Conservation (phyloP, 2,329 filamentous ascomycete species). For the Aspergillus caelatus region DNA sequence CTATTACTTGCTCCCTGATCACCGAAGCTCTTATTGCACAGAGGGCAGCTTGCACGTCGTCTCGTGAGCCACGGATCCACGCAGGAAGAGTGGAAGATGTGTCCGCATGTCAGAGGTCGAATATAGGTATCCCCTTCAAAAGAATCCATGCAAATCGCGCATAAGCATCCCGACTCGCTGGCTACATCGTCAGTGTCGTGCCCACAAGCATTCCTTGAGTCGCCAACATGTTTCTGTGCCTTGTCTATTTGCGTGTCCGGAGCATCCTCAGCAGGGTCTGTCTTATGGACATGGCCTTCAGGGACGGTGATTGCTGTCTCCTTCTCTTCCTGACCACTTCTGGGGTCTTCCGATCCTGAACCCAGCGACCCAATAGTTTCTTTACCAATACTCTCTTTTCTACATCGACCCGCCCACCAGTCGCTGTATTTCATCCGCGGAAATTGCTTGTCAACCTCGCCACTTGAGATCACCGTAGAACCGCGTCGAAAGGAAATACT, state of each 20-base stretch:
- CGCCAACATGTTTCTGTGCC: not conserved
- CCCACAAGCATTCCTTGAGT: not conserved
- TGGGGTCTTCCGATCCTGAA: not conserved
- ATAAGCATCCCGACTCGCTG: conserved; percentile 41
- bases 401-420: conserved; percentile 13
- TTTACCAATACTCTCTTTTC: not conserved
- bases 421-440: conserved; percentile 17
- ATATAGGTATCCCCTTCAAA: conserved; percentile 93
- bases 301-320: not conserved
- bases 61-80: conserved; percentile 96
- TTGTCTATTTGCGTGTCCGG: not conserved
- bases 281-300: not conserved
- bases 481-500: conserved; percentile 11
- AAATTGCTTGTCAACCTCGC: conserved; percentile 19
- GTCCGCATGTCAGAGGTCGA: conserved; percentile 89
- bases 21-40: conserved; percentile 68
- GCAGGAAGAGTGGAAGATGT: conserved; percentile 94
- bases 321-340: not conserved
- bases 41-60: conserved; percentile 88
- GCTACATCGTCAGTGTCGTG: not conserved
- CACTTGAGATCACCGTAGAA: conserved; percentile 8
- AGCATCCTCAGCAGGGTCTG: not conserved
- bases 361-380: not conserved
- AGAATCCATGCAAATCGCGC: conserved; percentile 93
- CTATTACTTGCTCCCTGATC: not conserved